Evolutionary conservation across 2,329 filamentous ascomycete species (phyloP).

Genomic region (Thelonectria olida): DNA sequence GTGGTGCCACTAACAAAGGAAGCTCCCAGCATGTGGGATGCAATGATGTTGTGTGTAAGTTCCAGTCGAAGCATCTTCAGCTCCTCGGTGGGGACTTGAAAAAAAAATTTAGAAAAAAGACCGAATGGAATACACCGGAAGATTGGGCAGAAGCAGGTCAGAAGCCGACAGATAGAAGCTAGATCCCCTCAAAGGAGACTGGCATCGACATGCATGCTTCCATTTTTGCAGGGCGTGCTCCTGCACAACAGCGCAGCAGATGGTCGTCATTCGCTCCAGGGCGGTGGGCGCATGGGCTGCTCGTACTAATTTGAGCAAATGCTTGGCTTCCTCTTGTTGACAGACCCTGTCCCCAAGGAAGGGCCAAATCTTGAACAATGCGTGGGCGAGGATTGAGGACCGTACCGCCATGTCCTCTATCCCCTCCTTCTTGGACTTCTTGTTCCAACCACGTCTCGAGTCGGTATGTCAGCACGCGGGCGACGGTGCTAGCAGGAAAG

Average conservation of each 20-base stretch:
- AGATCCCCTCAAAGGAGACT: constrained; percentile 15
- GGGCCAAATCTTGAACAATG: neutral
- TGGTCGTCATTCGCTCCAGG: constrained; percentile 11
- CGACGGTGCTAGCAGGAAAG: constrained; percentile 18
- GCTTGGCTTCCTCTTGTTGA: neutral
- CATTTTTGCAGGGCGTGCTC: constrained; percentile 2
- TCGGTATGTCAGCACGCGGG: constrained; percentile 36
- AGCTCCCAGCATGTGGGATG: constrained; percentile 25
- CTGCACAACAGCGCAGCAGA: constrained; percentile 16
- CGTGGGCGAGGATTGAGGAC: neutral
- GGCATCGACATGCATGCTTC: constrained; percentile 15
- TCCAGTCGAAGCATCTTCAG: constrained; percentile 1
- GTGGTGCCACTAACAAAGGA: constrained; percentile 34
- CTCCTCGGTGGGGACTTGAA: neutral
- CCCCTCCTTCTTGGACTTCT: constrained; percentile 3
- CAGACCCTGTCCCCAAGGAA: neutral
- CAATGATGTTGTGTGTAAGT: constrained; percentile 11
- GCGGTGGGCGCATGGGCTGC: constrained; percentile 1
- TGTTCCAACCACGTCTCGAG: constrained; percentile 28
- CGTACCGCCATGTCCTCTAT: constrained; percentile 3
- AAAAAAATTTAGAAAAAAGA: neutral
- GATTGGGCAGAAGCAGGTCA: constrained; percentile 3
- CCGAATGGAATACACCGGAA: neutral
- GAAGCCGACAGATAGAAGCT: constrained; percentile 10
- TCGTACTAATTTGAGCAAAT: neutral